These are phyloP conservation scores for Opeltia flavorubescens DNA, from an alignment of 495 filamentous ascomycete genomes.

Conservation along the genomic window DNA sequence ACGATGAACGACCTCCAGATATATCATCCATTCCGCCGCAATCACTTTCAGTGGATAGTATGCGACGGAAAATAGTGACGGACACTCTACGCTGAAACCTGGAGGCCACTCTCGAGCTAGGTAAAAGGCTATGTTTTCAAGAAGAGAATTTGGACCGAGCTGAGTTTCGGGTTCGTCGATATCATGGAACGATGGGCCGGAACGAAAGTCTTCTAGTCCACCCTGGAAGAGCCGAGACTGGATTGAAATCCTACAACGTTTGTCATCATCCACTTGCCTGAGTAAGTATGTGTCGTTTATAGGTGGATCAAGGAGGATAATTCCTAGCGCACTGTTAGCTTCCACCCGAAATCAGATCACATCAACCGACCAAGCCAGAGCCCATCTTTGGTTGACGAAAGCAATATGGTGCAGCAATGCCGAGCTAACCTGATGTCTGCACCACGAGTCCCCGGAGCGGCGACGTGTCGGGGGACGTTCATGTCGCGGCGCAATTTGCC, in stretches of 20 bases:
- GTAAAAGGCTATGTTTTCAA: not conserved
- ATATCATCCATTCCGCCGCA: slow-evolving; percentile 10
- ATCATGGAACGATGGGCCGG: not conserved
- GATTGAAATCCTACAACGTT: not conserved
- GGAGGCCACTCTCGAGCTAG: not conserved
- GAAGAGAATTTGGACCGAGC: not conserved
- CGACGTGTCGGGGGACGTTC: not conserved
- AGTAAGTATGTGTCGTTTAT: not conserved
- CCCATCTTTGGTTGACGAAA: not conserved
- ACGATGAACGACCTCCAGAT: slow-evolving; percentile 3
- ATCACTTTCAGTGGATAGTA: slow-evolving; percentile 11
- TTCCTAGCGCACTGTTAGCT: not conserved
- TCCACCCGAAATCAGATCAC: not conserved
- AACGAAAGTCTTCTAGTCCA: not conserved
- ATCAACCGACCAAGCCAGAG: not conserved
- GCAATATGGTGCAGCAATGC: not conserved
- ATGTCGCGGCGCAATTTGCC: not conserved
- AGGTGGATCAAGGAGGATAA: not conserved
- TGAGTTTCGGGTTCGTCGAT: not conserved
- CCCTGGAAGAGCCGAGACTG: not conserved
- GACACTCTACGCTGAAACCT: not conserved
- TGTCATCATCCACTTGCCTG: not conserved
- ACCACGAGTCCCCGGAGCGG: not conserved
- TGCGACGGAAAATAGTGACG: not conserved
- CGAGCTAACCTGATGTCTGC: not conserved